These are phyloP conservation scores for Zhuliangozyma blackwelliae DNA, from an alignment of 1,139 yeast genomes.

Conservation along the genomic window DNA sequence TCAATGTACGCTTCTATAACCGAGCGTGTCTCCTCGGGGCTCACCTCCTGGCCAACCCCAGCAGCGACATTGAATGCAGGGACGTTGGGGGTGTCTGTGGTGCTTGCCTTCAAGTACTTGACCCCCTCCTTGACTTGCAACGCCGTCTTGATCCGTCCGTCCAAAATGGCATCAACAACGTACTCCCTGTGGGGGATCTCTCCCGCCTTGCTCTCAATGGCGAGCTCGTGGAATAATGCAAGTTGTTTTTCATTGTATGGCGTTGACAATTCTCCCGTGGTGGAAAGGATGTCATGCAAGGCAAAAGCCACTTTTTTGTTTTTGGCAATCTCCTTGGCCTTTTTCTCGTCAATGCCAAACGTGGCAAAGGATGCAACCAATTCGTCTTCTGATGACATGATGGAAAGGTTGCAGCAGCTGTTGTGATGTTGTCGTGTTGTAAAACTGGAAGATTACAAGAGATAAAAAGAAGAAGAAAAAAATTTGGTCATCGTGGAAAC, in stretches of 20 bases:
- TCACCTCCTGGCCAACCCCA: slow-evolving; percentile 79
- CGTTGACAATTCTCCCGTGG: slow-evolving; percentile 11
- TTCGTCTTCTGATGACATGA: slow-evolving; percentile 17
- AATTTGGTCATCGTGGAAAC: no score
- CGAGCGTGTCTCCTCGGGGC: slow-evolving; percentile 57
- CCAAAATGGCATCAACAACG: slow-evolving; percentile 58
- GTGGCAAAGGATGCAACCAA: slow-evolving; percentile 44
- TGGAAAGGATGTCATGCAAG: slow-evolving; percentile 50
- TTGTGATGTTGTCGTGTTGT: no score
- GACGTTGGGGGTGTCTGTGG: slow-evolving; percentile 33
- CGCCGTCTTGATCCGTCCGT: slow-evolving; percentile 59
- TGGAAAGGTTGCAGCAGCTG: no score
- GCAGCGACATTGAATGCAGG: slow-evolving; percentile 50
- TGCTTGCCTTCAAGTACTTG: slow-evolving; percentile 56
- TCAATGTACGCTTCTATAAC: slow-evolving; percentile 59
- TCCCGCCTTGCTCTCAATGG: slow-evolving; percentile 55
- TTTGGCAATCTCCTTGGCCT: slow-evolving; percentile 69
- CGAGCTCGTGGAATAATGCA: slow-evolving; percentile 71
- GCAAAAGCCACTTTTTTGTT: slow-evolving; percentile 80
- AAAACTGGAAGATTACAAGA: no score
- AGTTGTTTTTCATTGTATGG: slow-evolving; percentile 45
- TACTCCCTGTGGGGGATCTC: slow-evolving; percentile 42
- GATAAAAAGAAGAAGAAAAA: no score
- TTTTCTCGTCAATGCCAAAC: slow-evolving; percentile 70
- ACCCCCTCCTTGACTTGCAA: slow-evolving; percentile 81